phyloP scores from a whole-genome alignment of 345 rosid species.

The Hibiscus mutabilis region DNA sequence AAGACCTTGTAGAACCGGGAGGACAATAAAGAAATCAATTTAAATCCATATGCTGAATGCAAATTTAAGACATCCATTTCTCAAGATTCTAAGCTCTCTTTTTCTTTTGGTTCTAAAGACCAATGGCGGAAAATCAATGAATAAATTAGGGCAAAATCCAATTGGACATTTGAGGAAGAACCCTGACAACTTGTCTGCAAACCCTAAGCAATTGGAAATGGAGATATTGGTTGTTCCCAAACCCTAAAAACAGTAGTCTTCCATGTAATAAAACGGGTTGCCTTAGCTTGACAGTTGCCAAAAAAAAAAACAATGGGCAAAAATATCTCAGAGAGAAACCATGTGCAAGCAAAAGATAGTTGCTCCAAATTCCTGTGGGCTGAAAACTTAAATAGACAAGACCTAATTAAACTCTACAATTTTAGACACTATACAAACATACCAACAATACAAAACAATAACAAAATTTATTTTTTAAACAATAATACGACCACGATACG shows the following conservation, averaged over 20 bases:
- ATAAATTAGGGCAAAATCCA: background rate
- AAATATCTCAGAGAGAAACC: constrained; percentile 20
- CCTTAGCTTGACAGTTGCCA: constrained; percentile 1
- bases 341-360: constrained; percentile 21
- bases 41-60: background rate
- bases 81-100: background rate
- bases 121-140: background rate
- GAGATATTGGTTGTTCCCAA: background rate
- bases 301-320: constrained; percentile 13
- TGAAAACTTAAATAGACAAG: background rate
- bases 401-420: background rate
- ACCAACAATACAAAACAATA: background rate
- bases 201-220: constrained; percentile 4
- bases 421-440: background rate
- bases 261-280: constrained; percentile 5
- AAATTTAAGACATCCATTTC: background rate
- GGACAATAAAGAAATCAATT: too few species aligned
- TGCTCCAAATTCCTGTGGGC: constrained; percentile 22
- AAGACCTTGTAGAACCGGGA: too few species aligned
- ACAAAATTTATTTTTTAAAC: background rate
- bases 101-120: background rate
- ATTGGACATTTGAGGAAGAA: background rate
- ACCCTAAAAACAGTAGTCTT: background rate
- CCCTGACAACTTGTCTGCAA: background rate
- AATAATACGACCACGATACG: background rate